Evolutionary conservation across 2,329 filamentous ascomycete species (phyloP), one percentile per base, ranked within the genome.

Genomic region (Cladosporium oxysporum): DNA sequence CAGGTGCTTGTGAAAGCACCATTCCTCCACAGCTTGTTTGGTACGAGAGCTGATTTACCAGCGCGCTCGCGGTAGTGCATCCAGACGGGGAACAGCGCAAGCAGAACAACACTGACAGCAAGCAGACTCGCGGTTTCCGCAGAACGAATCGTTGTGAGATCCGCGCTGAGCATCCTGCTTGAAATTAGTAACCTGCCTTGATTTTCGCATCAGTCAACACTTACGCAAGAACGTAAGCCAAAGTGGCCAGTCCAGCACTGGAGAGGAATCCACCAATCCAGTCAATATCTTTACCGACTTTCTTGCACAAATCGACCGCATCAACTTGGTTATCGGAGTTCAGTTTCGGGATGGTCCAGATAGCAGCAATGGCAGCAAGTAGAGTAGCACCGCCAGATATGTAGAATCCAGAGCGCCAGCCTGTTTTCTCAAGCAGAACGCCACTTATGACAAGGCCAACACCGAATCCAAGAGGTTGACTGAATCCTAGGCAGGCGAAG

Each of bases 11-110:
- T 83, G 70, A 90, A 90, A 8, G 82, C 74, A 0, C 74, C 72
- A 50, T 86, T 88, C 10, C 77, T 80, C 88, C 88, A 90, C 0
- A 90, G 75, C 0, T 82, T 83, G 72, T 89, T 89, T 0, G 87
- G 87, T 21, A 90, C 88, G 8, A 90, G 74, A 0, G 86, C 86
- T 4, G 85, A 83, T 1, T 77, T 78, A 8, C 78, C 77, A 0
- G 74, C 71, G 11, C 75, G 77, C 58, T 83, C 82, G 58, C 83
- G 84, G 3, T 79, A 77, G n/a, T 80, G 78, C 65, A 87, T 81
- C 87, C 87, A 89, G 11, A 76, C 73, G 52, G 84, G 75, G 71
- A 89, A 90, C 0, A 75, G 71, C 0, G 82, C 81, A 3, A 87
- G 74, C 1, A 82, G 69, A 2, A 77, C 68, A 2, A 81, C 66